Percentiles rank a stretch among this genome's conserved stretches.
Evolutionary conservation across 139 green algal genomes (phyloP).

Genomic region (Nannochloris sp.): DNA sequence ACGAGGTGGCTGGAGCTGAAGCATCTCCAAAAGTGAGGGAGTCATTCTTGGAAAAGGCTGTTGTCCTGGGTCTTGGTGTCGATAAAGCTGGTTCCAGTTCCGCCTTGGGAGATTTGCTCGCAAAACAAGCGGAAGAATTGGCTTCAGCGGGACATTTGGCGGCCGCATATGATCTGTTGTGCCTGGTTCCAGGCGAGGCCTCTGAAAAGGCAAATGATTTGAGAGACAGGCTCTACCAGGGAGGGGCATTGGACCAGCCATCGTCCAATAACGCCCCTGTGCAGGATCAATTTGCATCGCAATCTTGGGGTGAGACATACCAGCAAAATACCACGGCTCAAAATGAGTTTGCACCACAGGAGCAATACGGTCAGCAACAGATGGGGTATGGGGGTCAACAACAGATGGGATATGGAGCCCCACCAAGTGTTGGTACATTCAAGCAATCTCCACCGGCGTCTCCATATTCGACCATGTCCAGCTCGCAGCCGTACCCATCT

Average conservation of each 20-base stretch:
- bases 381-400: not conserved
- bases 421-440: not conserved
- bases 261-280: not conserved
- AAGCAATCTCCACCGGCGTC: not conserved
- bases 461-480: not conserved
- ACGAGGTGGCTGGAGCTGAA: slow-evolving; percentile 12
- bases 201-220: slow-evolving; percentile 54
- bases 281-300: not conserved
- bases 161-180: slow-evolving; percentile 62
- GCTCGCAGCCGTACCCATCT: not conserved
- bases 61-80: slow-evolving; percentile 78
- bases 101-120: slow-evolving; percentile 67
- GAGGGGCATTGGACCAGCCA: slow-evolving; percentile 10
- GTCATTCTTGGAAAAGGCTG: slow-evolving; percentile 85
- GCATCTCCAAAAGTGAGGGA: slow-evolving; percentile 38
- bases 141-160: slow-evolving; percentile 63
- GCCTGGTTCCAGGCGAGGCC: slow-evolving; percentile 64
- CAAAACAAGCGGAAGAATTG: slow-evolving; percentile 72
- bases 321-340: not conserved
- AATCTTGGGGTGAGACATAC: not conserved
- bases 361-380: slow-evolving; percentile 12
- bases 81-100: slow-evolving; percentile 29
- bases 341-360: slow-evolving; percentile 10
- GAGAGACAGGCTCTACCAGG: slow-evolving; percentile 78
- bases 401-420: slow-evolving; percentile 1